Evolutionary conservation across 2,329 filamentous ascomycete genomes (phyloP), one percentile per base, ranked within the genome.

Genomic region (Trichothecium sympodiale): DNA sequence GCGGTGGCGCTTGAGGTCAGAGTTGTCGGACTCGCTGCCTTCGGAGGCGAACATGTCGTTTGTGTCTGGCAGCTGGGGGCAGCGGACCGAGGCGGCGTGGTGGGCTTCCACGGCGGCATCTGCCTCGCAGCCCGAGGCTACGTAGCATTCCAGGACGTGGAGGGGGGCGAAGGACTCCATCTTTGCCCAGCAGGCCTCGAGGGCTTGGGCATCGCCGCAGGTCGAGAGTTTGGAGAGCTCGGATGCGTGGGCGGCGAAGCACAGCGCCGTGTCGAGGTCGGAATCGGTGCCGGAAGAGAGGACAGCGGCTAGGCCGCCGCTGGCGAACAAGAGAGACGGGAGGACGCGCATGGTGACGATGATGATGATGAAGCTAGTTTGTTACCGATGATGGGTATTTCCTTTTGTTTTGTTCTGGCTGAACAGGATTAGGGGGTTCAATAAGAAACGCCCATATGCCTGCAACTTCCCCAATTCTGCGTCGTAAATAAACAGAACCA

Each of bases 191-290:
- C 69, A 74, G 45, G 54, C 39, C 35, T 52, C 48, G 42, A 72
- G 55, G 28, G 59, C 54, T 38, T 50, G 53, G 38, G 50, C 48
- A 45, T 67, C 50, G 32, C 64, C 67, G 49, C 69, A 72, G 36
- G 55, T 54, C 12, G 65, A 55, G 28, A 53, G 49, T 13, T 38
- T 42, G 32, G 64, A 60, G 33, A 72, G 55, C 34, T 60, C 53
- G 17, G 42, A 37, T 41, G 59, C 54, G 42, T 60, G 52, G 35
- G 49, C 41, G 34, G 51, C 49, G 36, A 72, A 47, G 46, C 67
- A 70, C 20, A 25, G 6, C 10, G 20, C 20, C 20, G 10, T 6
- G 46, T 59, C 54, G 31, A 33, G 29, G 13, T 36, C 25, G 15
- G 36, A 9, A 18, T 36, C 38, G 16, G 25, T 33, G 43, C 50